Percentiles rank a stretch among this genome's conserved stretches.
Evolutionary conservation across 202 grass and related monocot species (phyloP).

Genomic region (Zizania palustris): DNA sequence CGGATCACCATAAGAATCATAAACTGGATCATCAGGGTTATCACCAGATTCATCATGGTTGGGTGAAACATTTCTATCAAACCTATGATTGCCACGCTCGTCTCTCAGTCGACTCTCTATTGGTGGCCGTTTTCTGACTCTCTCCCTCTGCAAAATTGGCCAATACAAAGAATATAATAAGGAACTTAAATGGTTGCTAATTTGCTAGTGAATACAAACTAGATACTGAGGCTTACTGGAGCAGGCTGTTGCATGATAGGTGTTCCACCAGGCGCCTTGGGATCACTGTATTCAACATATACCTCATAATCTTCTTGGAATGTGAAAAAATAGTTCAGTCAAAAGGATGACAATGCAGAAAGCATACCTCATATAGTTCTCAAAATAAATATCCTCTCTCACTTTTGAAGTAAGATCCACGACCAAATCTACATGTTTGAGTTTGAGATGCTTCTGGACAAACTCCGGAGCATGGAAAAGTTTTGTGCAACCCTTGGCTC

Average conservation of each 20-base stretch:
- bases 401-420: constrained; percentile 85
- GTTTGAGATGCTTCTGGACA: constrained; percentile 92
- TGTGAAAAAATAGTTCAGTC: constrained; percentile 21
- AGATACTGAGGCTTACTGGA: constrained; percentile 57
- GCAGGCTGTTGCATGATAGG: constrained; percentile 91
- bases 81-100: constrained; percentile 63
- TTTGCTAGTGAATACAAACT: constrained; percentile 38
- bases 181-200: background rate
- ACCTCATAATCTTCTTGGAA: constrained; percentile 20
- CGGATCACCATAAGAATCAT: constrained; percentile 68
- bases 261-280: constrained; percentile 85
- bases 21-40: constrained; percentile 61
- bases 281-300: constrained; percentile 70
- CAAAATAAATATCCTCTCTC: constrained; percentile 81
- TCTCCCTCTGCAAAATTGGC: constrained; percentile 59
- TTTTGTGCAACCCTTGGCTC: constrained; percentile 91
- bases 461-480: constrained; percentile 97
- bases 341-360: constrained; percentile 33
- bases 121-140: constrained; percentile 55
- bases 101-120: constrained; percentile 79
- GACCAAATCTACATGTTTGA: constrained; percentile 76
- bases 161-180: constrained; percentile 30
- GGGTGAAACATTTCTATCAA: constrained; percentile 58
- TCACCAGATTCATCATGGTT: constrained; percentile 56
- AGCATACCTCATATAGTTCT: constrained; percentile 96